Evolutionary conservation across 2,329 filamentous ascomycete genomes (phyloP).

Genomic region (Colletotrichum navitas): DNA sequence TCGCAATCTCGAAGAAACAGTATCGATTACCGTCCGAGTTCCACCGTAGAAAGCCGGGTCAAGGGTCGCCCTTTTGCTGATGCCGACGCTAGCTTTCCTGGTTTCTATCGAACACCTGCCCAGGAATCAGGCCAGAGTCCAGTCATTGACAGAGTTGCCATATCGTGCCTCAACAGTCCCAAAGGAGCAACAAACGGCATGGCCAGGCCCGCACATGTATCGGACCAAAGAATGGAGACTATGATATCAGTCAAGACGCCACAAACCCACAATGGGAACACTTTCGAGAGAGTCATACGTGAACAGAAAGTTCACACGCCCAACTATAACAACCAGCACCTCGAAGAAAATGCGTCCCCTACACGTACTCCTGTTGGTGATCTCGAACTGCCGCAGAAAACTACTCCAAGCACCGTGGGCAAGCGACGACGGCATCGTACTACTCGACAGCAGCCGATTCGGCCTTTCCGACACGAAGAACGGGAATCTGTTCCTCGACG

Average conservation of each 20-base stretch:
- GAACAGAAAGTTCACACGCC: background rate
- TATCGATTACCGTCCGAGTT: background rate
- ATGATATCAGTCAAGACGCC: background rate
- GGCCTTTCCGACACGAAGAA: background rate
- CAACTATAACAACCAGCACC: background rate
- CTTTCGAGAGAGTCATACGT: too few species aligned
- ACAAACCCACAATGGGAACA: background rate
- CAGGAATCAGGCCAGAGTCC: background rate
- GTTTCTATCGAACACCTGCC: background rate
- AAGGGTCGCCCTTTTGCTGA: slow-evolving; percentile 22
- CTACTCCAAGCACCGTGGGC: background rate
- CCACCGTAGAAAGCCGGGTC: background rate
- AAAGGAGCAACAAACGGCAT: background rate
- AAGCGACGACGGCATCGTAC: background rate
- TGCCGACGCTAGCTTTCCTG: slow-evolving; percentile 14
- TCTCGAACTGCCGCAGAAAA: slow-evolving; percentile 22
- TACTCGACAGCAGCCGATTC: background rate
- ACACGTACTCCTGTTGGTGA: slow-evolving; percentile 15
- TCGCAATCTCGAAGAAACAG: background rate
- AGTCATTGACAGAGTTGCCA: background rate
- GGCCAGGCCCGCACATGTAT: background rate
- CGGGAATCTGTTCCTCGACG: background rate
- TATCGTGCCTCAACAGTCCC: background rate
- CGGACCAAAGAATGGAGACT: too few species aligned
- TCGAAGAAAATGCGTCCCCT: background rate